Percentiles rank a stretch among this genome's conserved stretches.
These are phyloP conservation scores for Paramecium sexaurelia DNA, from an alignment of 73 alveolate genomes.

Conservation along the genomic window DNA sequence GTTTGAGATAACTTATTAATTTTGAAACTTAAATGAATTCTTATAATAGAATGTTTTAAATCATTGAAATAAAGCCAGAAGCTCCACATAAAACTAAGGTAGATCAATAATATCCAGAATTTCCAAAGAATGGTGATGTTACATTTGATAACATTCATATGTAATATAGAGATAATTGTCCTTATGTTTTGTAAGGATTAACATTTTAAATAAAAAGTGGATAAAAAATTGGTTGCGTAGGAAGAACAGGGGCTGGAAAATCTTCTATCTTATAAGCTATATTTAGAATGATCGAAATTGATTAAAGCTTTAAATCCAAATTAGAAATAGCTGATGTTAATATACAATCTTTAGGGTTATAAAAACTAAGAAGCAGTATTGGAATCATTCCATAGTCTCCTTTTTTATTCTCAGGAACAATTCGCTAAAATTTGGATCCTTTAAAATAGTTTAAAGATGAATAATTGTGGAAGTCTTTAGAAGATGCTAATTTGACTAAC, in stretches of 20 bases:
- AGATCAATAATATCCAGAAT: neutral
- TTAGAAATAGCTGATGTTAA: constrained; percentile 76
- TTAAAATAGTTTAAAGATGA: constrained; percentile 58
- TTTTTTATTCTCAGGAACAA: constrained; percentile 76
- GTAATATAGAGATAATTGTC: constrained; percentile 48
- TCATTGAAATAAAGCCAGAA: neutral
- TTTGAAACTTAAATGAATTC: neutral
- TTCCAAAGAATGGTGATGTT: constrained; percentile 34
- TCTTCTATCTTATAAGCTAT: constrained; percentile 86
- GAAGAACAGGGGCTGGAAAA: constrained; percentile 99
- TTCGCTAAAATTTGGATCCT: constrained; percentile 89
- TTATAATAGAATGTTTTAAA: neutral
- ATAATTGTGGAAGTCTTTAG: constrained; percentile 46
- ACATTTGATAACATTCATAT: constrained; percentile 44
- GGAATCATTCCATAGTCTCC: constrained; percentile 89
- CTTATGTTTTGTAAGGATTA: constrained; percentile 73
- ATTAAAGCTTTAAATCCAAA: neutral
- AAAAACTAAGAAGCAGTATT: constrained; percentile 71
- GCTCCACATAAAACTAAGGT: neutral
- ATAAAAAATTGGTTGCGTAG: constrained; percentile 91
- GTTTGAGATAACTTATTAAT: neutral
- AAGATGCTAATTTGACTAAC: constrained; percentile 25
- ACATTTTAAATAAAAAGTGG: constrained; percentile 79
- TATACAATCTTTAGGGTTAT: constrained; percentile 73
- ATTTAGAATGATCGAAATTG: constrained; percentile 68